Percentiles rank a stretch among this genome's conserved stretches.
phyloP scores from a whole-genome alignment of 441 rosid species.

The Cnidoscolus chayamansa region DNA sequence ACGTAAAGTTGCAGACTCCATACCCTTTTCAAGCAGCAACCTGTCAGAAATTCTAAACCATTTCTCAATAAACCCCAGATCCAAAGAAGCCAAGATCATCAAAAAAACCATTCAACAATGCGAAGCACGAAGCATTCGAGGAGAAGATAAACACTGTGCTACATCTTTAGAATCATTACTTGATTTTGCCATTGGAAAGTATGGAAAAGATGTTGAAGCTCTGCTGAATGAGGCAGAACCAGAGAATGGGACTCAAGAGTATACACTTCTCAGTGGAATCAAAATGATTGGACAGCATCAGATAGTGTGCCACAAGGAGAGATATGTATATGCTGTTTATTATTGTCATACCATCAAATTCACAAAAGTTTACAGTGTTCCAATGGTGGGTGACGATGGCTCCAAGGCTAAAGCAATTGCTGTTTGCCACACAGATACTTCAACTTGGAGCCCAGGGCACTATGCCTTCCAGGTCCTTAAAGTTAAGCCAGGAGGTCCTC shows the following conservation, averaged over 20 bases:
- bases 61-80: not conserved
- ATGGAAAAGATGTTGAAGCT: not conserved
- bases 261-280: not conserved
- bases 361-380: not conserved
- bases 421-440: not conserved
- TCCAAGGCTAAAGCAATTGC: slow-evolving; percentile 1
- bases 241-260: not conserved
- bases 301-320: not conserved
- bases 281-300: not conserved
- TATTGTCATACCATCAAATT: not conserved
- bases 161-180: slow-evolving; percentile 4
- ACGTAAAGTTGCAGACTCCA: not conserved
- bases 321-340: not conserved
- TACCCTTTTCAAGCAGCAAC: slow-evolving; percentile 3
- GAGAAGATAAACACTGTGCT: slow-evolving; percentile 3
- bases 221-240: not conserved
- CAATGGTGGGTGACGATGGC: not conserved
- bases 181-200: not conserved
- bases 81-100: not conserved
- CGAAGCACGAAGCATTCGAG: not conserved
- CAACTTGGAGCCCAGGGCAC: not conserved
- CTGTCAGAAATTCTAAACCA: not conserved
- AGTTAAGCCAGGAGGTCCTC: slow-evolving; percentile 1
- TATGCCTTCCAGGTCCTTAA: not conserved
- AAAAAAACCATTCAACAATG: not conserved